These are phyloP conservation scores for Arthrobotrys conoides DNA, from an alignment of 2,329 filamentous ascomycete species.

Conservation along the genomic window DNA sequence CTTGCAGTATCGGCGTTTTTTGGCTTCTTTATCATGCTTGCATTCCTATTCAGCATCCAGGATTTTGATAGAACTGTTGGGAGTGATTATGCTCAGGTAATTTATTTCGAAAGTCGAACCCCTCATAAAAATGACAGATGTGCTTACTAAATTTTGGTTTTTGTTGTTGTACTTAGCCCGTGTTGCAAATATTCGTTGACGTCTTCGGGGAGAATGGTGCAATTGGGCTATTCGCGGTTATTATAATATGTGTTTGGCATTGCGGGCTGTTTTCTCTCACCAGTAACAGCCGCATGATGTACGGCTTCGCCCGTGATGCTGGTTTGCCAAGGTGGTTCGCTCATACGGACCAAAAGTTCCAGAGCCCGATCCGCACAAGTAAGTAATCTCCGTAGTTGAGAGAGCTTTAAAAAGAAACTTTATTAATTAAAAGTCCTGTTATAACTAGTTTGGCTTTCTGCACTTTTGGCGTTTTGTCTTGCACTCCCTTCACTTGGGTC, in stretches of 20 bases:
- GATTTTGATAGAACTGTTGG: constrained; percentile 71
- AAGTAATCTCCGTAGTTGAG: background rate
- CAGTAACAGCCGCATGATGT: constrained; percentile 74
- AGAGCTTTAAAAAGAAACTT: background rate
- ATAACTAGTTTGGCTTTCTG: constrained; percentile 72
- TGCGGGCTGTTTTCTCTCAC: constrained; percentile 74
- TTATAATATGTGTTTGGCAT: constrained; percentile 76
- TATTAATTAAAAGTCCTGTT: background rate
- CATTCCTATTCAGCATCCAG: constrained; percentile 74
- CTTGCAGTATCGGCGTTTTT: constrained; percentile 73
- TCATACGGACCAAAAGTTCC: constrained; percentile 70
- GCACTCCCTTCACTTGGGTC: constrained; percentile 73
- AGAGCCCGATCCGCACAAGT: constrained; percentile 69
- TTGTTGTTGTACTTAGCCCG: constrained; percentile 67
- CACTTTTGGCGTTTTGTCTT: constrained; percentile 72
- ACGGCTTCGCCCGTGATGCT: constrained; percentile 73
- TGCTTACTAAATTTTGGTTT: background rate
- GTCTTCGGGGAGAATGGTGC: constrained; percentile 73
- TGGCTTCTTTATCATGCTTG: constrained; percentile 74
- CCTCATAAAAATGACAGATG: background rate
- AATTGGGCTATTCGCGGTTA: constrained; percentile 71
- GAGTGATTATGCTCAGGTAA: constrained; percentile 67
- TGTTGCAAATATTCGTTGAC: constrained; percentile 74
- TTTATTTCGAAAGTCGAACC: background rate
- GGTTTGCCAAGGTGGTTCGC: constrained; percentile 73